These are phyloP conservation scores for Ajuga reptans DNA, from an alignment of 305 asterid species.

Conservation along the genomic window DNA sequence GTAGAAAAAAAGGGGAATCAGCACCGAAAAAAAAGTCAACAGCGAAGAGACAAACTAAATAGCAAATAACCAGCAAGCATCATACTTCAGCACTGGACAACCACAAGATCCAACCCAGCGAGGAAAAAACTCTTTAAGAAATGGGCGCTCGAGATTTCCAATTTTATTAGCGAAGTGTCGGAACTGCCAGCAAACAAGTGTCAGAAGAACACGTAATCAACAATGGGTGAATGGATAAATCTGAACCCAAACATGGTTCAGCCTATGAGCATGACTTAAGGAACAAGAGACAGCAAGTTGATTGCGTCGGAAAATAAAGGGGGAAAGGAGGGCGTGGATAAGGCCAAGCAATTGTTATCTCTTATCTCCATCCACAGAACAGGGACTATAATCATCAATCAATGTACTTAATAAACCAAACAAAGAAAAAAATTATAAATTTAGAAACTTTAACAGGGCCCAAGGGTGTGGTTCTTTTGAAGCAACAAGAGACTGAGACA, in stretches of 20 bases:
- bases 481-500: background rate
- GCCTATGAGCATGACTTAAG: constrained; percentile 5
- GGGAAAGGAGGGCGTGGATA: background rate
- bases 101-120: constrained; percentile 99
- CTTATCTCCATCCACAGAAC: background rate
- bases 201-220: constrained; percentile 5
- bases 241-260: background rate
- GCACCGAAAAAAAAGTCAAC: constrained; percentile 16
- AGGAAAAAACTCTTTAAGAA: constrained; percentile 96
- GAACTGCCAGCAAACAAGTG: constrained; percentile 51
- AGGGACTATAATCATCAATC: background rate
- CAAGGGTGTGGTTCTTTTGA: background rate
- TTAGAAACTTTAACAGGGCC: no score
- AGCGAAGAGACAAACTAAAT: constrained; percentile 26
- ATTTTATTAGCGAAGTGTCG: constrained; percentile 97
- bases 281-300: background rate
- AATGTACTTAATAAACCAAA: background rate
- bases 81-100: constrained; percentile 93
- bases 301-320: background rate
- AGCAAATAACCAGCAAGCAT: constrained; percentile 27
- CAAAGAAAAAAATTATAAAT: background rate
- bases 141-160: constrained; percentile 99
- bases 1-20: constrained; percentile 28
- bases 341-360: background rate
- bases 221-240: background rate